These are phyloP conservation scores for Hypomontagnella monticulosa DNA, from an alignment of 495 filamentous ascomycete species.

Conservation along the genomic window DNA sequence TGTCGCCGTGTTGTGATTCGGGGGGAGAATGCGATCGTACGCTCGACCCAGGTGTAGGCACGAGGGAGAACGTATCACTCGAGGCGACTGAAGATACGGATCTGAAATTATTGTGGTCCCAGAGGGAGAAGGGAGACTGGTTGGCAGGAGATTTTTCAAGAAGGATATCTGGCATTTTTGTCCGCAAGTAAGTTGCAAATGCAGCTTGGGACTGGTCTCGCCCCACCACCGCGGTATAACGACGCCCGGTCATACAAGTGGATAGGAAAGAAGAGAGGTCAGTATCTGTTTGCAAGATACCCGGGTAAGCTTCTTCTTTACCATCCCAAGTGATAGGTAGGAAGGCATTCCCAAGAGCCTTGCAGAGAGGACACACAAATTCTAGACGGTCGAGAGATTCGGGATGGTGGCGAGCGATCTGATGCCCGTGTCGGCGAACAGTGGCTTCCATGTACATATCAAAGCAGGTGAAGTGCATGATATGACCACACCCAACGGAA, in stretches of 20 bases:
- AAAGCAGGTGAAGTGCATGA: constrained; percentile 98
- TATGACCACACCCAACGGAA: constrained; percentile 91
- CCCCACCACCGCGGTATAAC: constrained; percentile 51
- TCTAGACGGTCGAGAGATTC: constrained; percentile 80
- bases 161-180: constrained; percentile 68
- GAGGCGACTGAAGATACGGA: constrained; percentile 39
- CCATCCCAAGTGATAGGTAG: constrained; percentile 95
- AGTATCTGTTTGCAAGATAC: constrained; percentile 64
- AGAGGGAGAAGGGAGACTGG: constrained; percentile 13
- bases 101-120: constrained; percentile 36
- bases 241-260: constrained; percentile 50
- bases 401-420: constrained; percentile 92
- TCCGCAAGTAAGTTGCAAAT: constrained; percentile 71
- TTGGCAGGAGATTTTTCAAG: constrained; percentile 62
- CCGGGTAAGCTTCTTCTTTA: constrained; percentile 82
- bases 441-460: constrained; percentile 88
- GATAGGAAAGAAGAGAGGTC: constrained; percentile 74
- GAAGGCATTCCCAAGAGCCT: constrained; percentile 95
- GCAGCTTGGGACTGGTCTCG: constrained; percentile 62
- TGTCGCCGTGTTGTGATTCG: constrained; percentile 58
- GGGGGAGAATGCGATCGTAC: constrained; percentile 44
- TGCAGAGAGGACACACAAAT: constrained; percentile 98
- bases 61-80: constrained; percentile 39
- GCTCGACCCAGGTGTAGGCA: constrained; percentile 41
- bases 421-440: constrained; percentile 81